These are phyloP conservation scores for Leccinum olivaceoglutinosum DNA, from an alignment of 1,284 basidiomycete species.

Conservation along the genomic window DNA sequence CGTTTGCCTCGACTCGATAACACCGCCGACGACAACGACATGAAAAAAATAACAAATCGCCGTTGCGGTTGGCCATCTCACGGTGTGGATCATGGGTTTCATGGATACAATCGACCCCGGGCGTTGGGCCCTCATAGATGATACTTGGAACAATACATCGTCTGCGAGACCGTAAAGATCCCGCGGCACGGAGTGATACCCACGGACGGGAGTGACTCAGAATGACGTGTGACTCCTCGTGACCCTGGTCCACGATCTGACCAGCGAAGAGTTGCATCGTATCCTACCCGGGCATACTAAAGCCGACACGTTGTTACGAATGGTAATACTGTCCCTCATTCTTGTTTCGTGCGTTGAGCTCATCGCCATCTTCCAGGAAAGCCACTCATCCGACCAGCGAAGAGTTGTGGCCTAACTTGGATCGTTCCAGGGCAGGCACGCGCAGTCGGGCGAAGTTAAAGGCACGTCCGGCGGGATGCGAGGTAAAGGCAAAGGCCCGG, in stretches of 20 bases:
- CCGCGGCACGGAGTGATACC: too few species aligned
- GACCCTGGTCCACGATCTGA: constrained; percentile 45
- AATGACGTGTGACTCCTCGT: too few species aligned
- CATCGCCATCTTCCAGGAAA: constrained; percentile 1
- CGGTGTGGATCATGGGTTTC: too few species aligned
- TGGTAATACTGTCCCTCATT: constrained; percentile 45
- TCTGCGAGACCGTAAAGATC: too few species aligned
- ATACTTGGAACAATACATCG: too few species aligned
- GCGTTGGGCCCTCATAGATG: too few species aligned
- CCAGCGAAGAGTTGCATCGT: constrained; percentile 57
- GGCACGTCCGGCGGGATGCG: neutral
- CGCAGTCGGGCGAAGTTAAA: neutral
- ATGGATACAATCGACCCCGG: too few species aligned
- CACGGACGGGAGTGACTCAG: too few species aligned
- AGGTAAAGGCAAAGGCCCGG: constrained; percentile 11
- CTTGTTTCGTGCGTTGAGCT: constrained; percentile 2
- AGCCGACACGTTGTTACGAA: constrained; percentile 75
- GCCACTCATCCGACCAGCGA: neutral
- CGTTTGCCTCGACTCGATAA: too few species aligned
- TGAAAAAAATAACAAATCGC: too few species aligned
- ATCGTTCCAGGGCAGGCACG: constrained; percentile 26
- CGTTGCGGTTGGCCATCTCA: too few species aligned
- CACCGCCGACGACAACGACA: too few species aligned
- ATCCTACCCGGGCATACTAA: constrained; percentile 46
- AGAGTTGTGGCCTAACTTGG: neutral